A percentile compares a stretch with the other conserved stretches of the same genome.
phyloP scores from a whole-genome alignment of 2,329 filamentous ascomycete genomes.

The Colletotrichum sp. region DNA sequence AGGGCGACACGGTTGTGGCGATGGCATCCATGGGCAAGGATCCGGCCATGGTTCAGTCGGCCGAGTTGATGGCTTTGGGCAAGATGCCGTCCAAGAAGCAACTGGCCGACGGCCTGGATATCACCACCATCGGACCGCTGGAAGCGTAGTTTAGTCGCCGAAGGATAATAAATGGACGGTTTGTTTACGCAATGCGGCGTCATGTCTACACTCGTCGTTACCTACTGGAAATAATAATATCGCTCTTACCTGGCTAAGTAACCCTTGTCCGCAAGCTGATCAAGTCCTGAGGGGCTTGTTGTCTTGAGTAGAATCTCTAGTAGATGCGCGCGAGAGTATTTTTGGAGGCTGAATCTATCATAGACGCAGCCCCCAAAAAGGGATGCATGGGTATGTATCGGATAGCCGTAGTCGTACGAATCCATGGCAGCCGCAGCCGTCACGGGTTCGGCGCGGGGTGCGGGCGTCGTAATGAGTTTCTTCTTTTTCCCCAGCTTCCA shows the following conservation, averaged over 20 bases:
- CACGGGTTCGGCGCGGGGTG: neutral
- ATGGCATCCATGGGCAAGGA: conserved; percentile 92
- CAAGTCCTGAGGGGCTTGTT: neutral
- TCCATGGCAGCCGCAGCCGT: neutral
- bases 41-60: conserved; percentile 81
- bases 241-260: neutral
- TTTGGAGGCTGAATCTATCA: neutral
- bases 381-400: neutral
- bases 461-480: neutral
- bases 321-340: neutral
- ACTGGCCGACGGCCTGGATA: conserved; percentile 66
- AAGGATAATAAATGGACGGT: neutral
- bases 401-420: neutral
- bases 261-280: neutral
- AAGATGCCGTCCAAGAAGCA: conserved; percentile 86
- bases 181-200: neutral
- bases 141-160: conserved; percentile 25
- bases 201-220: neutral
- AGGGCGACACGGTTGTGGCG: conserved; percentile 85
- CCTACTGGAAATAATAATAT: neutral
- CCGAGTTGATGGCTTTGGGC: conserved; percentile 82
- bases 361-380: neutral
- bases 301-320: neutral
- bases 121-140: conserved; percentile 47
- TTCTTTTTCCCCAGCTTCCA: neutral